Evolutionary conservation across 2,329 filamentous ascomycete species (phyloP).

Genomic region (Pseudogymnoascus sp.): DNA sequence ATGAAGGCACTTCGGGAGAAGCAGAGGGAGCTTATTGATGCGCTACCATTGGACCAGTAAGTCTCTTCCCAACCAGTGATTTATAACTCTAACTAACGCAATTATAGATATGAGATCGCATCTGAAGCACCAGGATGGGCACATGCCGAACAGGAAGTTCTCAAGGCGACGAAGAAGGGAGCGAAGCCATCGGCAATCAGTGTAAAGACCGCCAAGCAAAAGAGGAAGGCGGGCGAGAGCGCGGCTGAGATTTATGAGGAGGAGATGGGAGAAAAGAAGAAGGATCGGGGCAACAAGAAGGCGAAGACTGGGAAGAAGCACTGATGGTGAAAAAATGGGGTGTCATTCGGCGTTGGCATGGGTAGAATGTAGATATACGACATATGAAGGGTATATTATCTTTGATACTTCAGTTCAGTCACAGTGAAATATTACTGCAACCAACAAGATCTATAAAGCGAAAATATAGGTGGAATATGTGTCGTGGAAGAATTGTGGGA

Average conservation of each 20-base stretch:
- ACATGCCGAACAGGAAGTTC: conserved; percentile 69
- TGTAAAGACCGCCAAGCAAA: conserved; percentile 68
- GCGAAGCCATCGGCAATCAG: conserved; percentile 61
- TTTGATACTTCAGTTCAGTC: not conserved
- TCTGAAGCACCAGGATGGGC: conserved; percentile 54
- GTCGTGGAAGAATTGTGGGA: not conserved
- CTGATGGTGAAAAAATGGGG: not conserved
- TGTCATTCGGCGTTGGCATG: conserved; percentile 1
- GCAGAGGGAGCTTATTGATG: conserved; percentile 82
- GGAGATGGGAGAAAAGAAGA: conserved; percentile 45
- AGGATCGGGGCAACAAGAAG: conserved; percentile 35
- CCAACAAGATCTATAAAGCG: not conserved
- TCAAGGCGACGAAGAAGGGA: conserved; percentile 45
- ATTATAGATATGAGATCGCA: conserved; percentile 56
- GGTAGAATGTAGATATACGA: not conserved
- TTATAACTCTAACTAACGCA: conserved; percentile 19
- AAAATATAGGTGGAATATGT: not conserved
- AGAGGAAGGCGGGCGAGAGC: conserved; percentile 60
- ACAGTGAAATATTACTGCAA: not conserved
- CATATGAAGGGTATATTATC: conserved; percentile 4
- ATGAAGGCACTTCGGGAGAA: conserved; percentile 64
- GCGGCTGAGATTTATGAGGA: conserved; percentile 57
- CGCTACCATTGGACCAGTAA: conserved; percentile 79
- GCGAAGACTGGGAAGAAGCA: conserved; percentile 39
- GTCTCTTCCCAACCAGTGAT: conserved; percentile 26